Base-by-base conservation (phyloP, 352 stramenopile species). In the Phytopythium chamaehyphon region DNA sequence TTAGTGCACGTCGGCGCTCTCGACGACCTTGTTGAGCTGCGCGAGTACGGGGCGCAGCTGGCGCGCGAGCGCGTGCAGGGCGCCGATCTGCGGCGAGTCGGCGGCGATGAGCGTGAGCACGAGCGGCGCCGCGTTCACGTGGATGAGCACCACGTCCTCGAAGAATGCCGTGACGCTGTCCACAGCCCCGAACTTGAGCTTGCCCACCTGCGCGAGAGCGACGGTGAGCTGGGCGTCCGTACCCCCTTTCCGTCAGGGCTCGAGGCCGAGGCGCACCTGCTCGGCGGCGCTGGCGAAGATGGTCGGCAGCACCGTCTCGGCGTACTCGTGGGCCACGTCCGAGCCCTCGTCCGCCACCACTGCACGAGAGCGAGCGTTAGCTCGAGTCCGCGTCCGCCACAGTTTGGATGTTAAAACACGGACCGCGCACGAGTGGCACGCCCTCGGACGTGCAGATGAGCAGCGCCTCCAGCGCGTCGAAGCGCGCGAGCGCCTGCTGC, bases 371-470 rank as follows among this genome's bases (percentile, higher is more conserved):
- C 26, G 6, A 19, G 33, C 35, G 28, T 33, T 9, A 33, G 28
- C 5, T 5, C 28, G 28, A 9, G 28, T 5, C 28, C 28, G 5
- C 28, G 28, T 33, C 28, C n/a, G n/a, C n/a, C n/a, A n/a, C n/a
- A n/a, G n/a, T n/a, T n/a, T n/a, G n/a, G n/a, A n/a, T n/a, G n/a
- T n/a, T n/a, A n/a, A n/a, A 40, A 18, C 19, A 42, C 40, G 33
- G n/a, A 88, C 76, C 76, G 66, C 85, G 85, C 10, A 90, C 61
- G 5, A 92, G 67, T 18, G 79, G 79, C 10, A 92, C 82, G 26
- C 82, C 82, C 46, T 92, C 82, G 0, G 76, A 83, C 9, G 82
- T 92, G 51, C 73, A 90, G 56, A 92, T 73, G 39, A 92, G 73
- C 51, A 92, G 87, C 47, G 76, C 82, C 45, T 87, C 63, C 18